phyloP scores from a whole-genome alignment of 176 grass and related monocot genomes.

The Avena insularis region DNA sequence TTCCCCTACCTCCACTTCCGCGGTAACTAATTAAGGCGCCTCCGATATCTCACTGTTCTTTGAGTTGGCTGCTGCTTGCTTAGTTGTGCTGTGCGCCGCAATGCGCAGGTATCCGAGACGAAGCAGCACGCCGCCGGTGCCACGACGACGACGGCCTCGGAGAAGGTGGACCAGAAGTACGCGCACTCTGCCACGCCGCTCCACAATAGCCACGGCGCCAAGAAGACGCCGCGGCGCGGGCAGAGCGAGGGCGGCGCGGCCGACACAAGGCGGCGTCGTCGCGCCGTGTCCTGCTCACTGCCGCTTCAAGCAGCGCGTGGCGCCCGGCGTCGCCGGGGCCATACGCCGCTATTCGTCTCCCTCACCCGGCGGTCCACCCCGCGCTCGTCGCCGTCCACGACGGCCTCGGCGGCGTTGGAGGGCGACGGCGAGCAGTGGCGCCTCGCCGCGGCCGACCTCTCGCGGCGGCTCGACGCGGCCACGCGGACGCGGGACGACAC shows the following conservation, averaged over 20 bases:
- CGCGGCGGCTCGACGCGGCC: constrained; percentile 66
- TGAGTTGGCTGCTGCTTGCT: too few relatives aligned
- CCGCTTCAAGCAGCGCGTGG: constrained; percentile 59
- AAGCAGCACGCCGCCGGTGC: constrained; percentile 38
- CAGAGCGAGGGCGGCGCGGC: constrained; percentile 25
- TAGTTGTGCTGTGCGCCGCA: neutral
- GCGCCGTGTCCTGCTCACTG: constrained; percentile 66
- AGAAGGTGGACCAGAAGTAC: constrained; percentile 43
- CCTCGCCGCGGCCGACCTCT: constrained; percentile 68
- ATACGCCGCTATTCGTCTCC: constrained; percentile 66
- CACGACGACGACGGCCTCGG: constrained; percentile 2
- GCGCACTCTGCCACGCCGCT: constrained; percentile 69
- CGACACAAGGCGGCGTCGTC: constrained; percentile 54
- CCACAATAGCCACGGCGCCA: constrained; percentile 42
- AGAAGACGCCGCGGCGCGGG: constrained; percentile 44
- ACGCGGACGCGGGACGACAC: constrained; percentile 87
- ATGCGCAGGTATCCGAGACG: constrained; percentile 60
- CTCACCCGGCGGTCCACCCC: constrained; percentile 69
- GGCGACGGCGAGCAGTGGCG: constrained; percentile 70
- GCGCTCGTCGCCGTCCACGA: constrained; percentile 46
- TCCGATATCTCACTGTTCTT: too few relatives aligned
- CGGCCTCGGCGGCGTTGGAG: constrained; percentile 20
- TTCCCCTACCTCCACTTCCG: too few relatives aligned
- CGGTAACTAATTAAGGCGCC: too few relatives aligned
- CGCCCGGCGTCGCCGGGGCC: constrained; percentile 63